Base-by-base conservation (phyloP, 2,329 filamentous ascomycete species). In the Curvularia sp. region DNA sequence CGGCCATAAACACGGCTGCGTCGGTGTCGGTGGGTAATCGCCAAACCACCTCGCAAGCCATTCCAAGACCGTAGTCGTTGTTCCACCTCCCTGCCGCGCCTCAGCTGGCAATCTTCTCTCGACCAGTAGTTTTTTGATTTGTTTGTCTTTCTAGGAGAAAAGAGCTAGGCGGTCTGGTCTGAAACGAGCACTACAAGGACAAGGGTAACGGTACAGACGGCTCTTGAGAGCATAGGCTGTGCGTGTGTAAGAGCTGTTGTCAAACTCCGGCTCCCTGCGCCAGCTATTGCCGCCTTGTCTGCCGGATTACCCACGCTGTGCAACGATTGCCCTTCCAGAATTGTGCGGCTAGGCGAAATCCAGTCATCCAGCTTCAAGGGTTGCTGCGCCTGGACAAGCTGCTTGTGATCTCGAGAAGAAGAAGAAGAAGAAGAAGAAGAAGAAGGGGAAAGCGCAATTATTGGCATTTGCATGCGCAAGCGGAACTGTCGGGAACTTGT, bases 271-370 rank as follows among this genome's bases (percentile, higher is more conserved):
- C 48, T 39, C 43, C 43, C 51, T 53, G 42, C 48, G 32, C 47
- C 49, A 42, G 53, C 47, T 49, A 48, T 50, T 59, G 39, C 49
- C 50, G 59, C 49, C 41, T 49, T 45, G 51, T 45, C 49, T 23
- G 49, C 34, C 21, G 38, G 38, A 15, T 32, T n/a, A 21, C 48
- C 41, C 47, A 45, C 51, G 51, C 51, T 8, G 58, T 61, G 55
- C 41, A 58, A 58, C 55, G n/a, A 49, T 21, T 19, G 34, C 9
- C 23, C 28, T 42, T n/a, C 28, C 19, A 30, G 19, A 38, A n/a
- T 36, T 52, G 28, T 28, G 19, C 41, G 25, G 47, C 43, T 10
- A 25, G 30, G 30, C 39, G 25, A 42, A 8, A 25, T 25, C 23
- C 7, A 30, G 34, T 45, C 38, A 9, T n/a, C 23, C 13, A 25